These are phyloP conservation scores for Pelargonium cotyledonis DNA, from an alignment of 441 rosid species.

Conservation along the genomic window DNA sequence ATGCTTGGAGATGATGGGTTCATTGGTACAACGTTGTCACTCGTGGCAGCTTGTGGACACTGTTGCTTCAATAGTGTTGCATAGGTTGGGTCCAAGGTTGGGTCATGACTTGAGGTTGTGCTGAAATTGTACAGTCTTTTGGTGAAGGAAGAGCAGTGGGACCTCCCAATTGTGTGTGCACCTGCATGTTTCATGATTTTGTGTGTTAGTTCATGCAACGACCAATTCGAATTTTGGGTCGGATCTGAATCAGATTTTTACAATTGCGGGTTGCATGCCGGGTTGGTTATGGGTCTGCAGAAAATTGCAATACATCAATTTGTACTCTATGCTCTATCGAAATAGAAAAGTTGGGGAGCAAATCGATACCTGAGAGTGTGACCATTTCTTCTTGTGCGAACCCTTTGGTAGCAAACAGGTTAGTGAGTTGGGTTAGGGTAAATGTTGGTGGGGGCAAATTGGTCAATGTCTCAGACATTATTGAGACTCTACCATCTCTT, in stretches of 20 bases:
- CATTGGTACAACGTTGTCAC: slow-evolving; percentile 43
- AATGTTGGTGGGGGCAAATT: slow-evolving; percentile 34
- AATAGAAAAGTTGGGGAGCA: no score
- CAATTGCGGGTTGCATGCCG: no score
- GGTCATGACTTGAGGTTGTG: slow-evolving; percentile 29
- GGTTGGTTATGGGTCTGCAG: no score
- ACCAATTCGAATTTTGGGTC: no score
- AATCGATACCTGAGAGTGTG: slow-evolving; percentile 32
- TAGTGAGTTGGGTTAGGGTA: slow-evolving; percentile 34
- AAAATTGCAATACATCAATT: no score
- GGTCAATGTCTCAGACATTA: slow-evolving; percentile 24
- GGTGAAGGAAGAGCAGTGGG: slow-evolving; percentile 42
- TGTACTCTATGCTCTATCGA: no score
- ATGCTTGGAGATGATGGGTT: slow-evolving; percentile 30
- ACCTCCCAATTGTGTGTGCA: slow-evolving; percentile 46
- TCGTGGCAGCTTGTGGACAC: slow-evolving; percentile 30
- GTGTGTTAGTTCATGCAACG: no score
- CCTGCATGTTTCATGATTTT: slow-evolving; percentile 21
- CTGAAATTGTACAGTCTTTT: slow-evolving; percentile 44
- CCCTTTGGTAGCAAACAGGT: slow-evolving; percentile 34
- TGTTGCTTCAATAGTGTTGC: slow-evolving; percentile 35
- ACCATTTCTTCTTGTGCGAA: slow-evolving; percentile 49
- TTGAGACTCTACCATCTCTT: slow-evolving; percentile 44
- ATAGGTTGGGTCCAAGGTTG: slow-evolving; percentile 33
- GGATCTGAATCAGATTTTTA: no score